A percentile compares a stretch with the other conserved stretches of the same genome.
These are phyloP conservation scores for Exophiala sp. DNA, from an alignment of 2,329 filamentous ascomycete genomes.

Conservation along the genomic window DNA sequence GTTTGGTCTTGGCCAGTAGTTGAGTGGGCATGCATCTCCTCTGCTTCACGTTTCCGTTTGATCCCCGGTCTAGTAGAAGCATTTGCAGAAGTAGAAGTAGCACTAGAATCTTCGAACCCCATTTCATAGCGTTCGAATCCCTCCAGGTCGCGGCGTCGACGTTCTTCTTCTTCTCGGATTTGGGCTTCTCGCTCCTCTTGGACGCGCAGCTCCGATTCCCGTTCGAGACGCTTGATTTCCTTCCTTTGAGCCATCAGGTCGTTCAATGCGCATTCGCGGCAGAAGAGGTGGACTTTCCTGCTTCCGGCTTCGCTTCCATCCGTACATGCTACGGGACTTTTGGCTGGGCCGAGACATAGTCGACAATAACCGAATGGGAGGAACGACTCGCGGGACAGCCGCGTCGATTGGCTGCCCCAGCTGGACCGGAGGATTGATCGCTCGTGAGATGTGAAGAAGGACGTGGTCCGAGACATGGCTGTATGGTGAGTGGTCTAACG, in stretches of 20 bases:
- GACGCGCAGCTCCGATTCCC: slow-evolving; percentile 55
- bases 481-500: too few species aligned
- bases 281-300: slow-evolving; percentile 79
- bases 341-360: slow-evolving; percentile 75
- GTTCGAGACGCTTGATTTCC: slow-evolving; percentile 78
- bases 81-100: slow-evolving; percentile 15
- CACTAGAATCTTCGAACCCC: slow-evolving; percentile 21
- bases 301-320: slow-evolving; percentile 60
- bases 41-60: slow-evolving; percentile 70
- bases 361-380: slow-evolving; percentile 84
- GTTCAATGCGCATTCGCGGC: slow-evolving; percentile 82
- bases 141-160: slow-evolving; percentile 60
- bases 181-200: slow-evolving; percentile 58
- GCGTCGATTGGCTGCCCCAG: slow-evolving; percentile 78
- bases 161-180: slow-evolving; percentile 61
- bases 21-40: slow-evolving; percentile 66
- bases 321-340: slow-evolving; percentile 67
- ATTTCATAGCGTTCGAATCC: slow-evolving; percentile 28
- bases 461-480: too few species aligned
- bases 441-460: slow-evolving; percentile 88
- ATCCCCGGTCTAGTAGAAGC: slow-evolving; percentile 31
- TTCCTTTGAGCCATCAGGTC: slow-evolving; percentile 89
- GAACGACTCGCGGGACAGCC: slow-evolving; percentile 83
- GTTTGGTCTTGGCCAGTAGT: slow-evolving; percentile 41
- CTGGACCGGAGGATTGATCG: slow-evolving; percentile 71